Evolutionary conservation across 306 rosid genomes (phyloP).

Genomic region (Comarum palustre): DNA sequence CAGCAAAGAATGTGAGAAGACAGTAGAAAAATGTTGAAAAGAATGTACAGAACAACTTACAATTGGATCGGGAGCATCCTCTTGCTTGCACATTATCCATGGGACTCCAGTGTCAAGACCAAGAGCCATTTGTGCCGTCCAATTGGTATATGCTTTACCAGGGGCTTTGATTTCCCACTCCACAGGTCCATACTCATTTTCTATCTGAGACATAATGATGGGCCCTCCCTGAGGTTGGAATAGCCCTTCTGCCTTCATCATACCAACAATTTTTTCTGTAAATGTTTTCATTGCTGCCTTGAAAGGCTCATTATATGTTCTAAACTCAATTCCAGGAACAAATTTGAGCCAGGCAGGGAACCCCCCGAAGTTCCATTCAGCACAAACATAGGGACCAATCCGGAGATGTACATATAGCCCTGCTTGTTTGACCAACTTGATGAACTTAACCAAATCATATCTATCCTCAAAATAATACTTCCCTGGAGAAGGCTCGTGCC

Average conservation of each 20-base stretch:
- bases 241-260: conserved; percentile 81
- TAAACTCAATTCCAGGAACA: conserved; percentile 72
- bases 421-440: conserved; percentile 80
- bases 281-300: conserved; percentile 90
- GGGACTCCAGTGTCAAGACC: conserved; percentile 84
- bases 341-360: conserved; percentile 95
- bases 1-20: background rate
- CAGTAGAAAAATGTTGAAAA: background rate
- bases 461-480: conserved; percentile 85
- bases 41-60: conserved; percentile 37
- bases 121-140: conserved; percentile 94
- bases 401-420: conserved; percentile 88
- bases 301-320: conserved; percentile 90
- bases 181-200: conserved; percentile 86
- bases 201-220: conserved; percentile 87
- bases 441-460: conserved; percentile 80
- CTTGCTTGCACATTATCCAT: conserved; percentile 99
- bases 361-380: conserved; percentile 99
- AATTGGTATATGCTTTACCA: conserved; percentile 75
- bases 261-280: conserved; percentile 65
- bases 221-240: conserved; percentile 92
- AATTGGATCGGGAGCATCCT: conserved; percentile 91
- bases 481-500: conserved; percentile 89
- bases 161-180: conserved; percentile 82
- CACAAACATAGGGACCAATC: conserved; percentile 86